These are phyloP conservation scores for Paraglomus brasilianum DNA, from an alignment of 192 early-diverging fungal species.

Conservation along the genomic window DNA sequence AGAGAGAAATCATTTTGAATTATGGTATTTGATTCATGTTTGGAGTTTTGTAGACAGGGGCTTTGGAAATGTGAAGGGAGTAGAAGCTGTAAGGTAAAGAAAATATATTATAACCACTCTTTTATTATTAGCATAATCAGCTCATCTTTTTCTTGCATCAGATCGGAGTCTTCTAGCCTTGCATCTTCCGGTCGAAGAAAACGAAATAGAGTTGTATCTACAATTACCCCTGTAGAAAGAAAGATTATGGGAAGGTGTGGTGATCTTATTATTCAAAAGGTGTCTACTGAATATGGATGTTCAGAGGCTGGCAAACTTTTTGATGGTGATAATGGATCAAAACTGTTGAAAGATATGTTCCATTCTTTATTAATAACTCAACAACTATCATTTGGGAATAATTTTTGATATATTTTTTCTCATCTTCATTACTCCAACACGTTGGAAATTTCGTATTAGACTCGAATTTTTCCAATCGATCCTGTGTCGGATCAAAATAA, in stretches of 20 bases:
- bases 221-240: conserved; percentile 18
- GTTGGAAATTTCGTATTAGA: no score
- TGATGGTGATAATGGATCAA: conserved; percentile 28
- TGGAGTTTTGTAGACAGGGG: conserved; percentile 36
- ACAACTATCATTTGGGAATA: no score
- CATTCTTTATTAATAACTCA: no score
- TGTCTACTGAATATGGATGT: conserved; percentile 24
- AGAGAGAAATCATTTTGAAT: conserved; percentile 28
- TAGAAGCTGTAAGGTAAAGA: conserved; percentile 32
- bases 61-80: conserved; percentile 29
- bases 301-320: conserved; percentile 23
- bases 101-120: conserved; percentile 6
- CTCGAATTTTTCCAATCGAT: no score
- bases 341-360: conserved; percentile 32
- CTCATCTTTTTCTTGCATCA: conserved; percentile 9
- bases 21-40: conserved; percentile 27
- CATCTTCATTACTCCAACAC: no score
- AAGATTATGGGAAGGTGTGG: conserved; percentile 26
- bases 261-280: conserved; percentile 30
- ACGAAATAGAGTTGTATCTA: conserved; percentile 2
- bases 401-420: no score
- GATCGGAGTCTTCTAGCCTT: conserved; percentile 15
- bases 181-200: conserved; percentile 22
- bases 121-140: not conserved
- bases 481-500: no score